A percentile compares a stretch with the other conserved stretches of the same genome.
These are phyloP conservation scores for Solanum chilense DNA, from an alignment of 257 asterid genomes.

Conservation along the genomic window DNA sequence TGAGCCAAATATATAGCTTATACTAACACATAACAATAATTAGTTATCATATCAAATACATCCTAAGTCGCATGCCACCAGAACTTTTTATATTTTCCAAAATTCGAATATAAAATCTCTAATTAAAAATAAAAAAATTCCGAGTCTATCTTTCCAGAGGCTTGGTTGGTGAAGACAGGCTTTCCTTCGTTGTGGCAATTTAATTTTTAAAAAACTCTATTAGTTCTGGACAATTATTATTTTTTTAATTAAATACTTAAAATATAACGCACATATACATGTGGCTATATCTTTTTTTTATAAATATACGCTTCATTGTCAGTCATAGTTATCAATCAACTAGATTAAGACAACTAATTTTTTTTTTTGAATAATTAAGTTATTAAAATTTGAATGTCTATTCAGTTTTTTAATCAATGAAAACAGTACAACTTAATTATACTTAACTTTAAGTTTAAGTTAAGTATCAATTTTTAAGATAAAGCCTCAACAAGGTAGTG, in stretches of 20 bases:
- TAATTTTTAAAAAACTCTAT: not conserved
- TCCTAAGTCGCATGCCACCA: not conserved
- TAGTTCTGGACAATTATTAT: not conserved
- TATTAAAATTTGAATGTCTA: not conserved
- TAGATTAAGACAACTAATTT: not conserved
- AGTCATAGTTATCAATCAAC: not conserved
- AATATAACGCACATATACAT: not conserved
- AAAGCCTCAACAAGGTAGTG: not conserved
- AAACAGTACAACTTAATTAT: not conserved
- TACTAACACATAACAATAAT: not conserved
- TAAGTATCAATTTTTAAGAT: not conserved
- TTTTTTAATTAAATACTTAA: not conserved
- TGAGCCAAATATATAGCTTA: too few relatives aligned
- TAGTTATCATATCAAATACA: not conserved
- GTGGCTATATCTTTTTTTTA: not conserved
- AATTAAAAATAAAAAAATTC: not conserved
- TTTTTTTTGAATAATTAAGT: not conserved
- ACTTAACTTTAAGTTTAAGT: not conserved
- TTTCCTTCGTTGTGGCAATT: not conserved
- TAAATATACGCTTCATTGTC: not conserved
- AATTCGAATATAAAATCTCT: fast-evolving
- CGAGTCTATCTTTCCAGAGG: not conserved
- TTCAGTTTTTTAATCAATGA: not conserved
- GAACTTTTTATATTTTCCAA: not conserved
- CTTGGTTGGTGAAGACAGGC: not conserved